A percentile compares a stretch with the other conserved stretches of the same genome.
phyloP scores from a whole-genome alignment of 73 alveolate species.

The Paramecium sonneborni region DNA sequence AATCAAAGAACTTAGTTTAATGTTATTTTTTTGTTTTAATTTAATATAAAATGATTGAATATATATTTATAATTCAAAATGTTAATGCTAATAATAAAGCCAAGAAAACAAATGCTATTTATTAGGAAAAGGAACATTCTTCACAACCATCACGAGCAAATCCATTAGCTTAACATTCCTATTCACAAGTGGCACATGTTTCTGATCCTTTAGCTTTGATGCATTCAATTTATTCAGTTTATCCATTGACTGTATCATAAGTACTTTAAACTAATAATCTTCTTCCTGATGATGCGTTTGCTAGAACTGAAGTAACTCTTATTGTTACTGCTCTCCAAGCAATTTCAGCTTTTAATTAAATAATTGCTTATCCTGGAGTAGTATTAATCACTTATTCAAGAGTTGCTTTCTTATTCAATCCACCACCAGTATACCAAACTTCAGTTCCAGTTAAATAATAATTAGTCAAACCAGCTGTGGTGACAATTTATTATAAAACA shows the following conservation, averaged over 20 bases:
- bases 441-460: not conserved
- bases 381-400: not conserved
- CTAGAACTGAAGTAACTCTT: not conserved
- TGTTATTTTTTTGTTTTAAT: too few species aligned
- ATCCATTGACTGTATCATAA: not conserved
- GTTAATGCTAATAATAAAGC: not conserved
- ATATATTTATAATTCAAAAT: not conserved
- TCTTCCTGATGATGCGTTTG: not conserved
- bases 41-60: not conserved
- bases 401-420: not conserved
- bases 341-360: not conserved
- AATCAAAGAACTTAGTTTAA: too few species aligned
- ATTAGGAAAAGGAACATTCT: not conserved
- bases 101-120: not conserved
- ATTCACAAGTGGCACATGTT: not conserved
- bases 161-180: not conserved
- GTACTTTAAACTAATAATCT: not conserved
- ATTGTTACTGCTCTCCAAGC: not conserved
- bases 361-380: not conserved
- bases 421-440: not conserved
- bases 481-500: not conserved
- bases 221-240: not conserved
- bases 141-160: not conserved
- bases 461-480: not conserved
- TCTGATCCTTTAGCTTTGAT: not conserved